Evolutionary conservation across 1,284 basidiomycete genomes (phyloP).

Genomic region (Testicularia cyperi): DNA sequence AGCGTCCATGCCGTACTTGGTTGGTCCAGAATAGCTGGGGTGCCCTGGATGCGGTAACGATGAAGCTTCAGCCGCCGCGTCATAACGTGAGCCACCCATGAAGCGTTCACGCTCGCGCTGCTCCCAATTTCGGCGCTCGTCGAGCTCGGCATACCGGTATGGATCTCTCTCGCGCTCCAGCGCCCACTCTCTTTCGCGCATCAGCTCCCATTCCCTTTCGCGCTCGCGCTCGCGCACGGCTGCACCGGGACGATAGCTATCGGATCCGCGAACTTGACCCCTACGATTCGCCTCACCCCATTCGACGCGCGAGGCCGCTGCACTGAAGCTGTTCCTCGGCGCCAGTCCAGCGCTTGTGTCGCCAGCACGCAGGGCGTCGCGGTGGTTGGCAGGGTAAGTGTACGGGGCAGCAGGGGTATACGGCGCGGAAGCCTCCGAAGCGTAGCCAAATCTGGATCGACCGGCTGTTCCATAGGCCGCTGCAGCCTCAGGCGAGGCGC

Average conservation of each 20-base stretch:
- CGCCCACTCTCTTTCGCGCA: constrained; percentile 30
- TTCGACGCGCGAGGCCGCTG: constrained; percentile 9
- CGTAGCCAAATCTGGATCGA: constrained; percentile 15
- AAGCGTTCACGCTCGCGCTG: constrained; percentile 10
- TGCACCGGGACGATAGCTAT: constrained; percentile 30
- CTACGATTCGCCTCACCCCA: too few relatives aligned
- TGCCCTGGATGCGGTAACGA: constrained; percentile 5
- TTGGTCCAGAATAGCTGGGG: background rate
- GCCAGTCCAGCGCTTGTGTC: too few relatives aligned
- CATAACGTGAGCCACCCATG: constrained; percentile 3
- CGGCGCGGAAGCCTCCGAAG: constrained; percentile 8
- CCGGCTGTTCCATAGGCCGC: constrained; percentile 16
- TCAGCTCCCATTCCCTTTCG: constrained; percentile 29
- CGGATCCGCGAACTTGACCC: too few relatives aligned
- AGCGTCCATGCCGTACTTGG: constrained; percentile 23
- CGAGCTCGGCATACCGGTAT: constrained; percentile 8
- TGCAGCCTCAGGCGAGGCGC: too few relatives aligned
- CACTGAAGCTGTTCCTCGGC: constrained; percentile 13
- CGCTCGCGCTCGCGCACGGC: constrained; percentile 25
- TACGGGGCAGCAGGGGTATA: constrained; percentile 19
- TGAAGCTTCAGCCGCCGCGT: too few relatives aligned
- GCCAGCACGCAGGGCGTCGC: constrained; percentile 17
- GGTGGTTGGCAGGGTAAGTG: constrained; percentile 15
- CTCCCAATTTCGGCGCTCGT: constrained; percentile 20
- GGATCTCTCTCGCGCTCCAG: constrained; percentile 26